Evolutionary conservation across 2,329 filamentous ascomycete species (phyloP).

Genomic region (Pseudogymnoascus sp.): DNA sequence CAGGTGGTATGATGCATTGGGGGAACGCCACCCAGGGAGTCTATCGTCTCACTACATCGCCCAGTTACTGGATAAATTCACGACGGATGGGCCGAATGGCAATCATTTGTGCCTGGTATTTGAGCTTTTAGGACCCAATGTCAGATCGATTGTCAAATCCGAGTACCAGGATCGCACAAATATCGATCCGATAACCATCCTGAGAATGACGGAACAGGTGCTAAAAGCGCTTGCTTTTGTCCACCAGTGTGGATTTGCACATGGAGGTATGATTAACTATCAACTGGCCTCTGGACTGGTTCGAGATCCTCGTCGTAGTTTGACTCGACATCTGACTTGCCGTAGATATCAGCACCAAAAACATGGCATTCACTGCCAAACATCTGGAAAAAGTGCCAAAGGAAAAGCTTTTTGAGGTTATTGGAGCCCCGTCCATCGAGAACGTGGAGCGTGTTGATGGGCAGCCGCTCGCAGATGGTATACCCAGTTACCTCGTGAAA

Average conservation of each 20-base stretch:
- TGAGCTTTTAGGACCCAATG: constrained; percentile 26
- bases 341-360: constrained; percentile 24
- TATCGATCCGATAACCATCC: constrained; percentile 20
- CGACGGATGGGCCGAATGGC: constrained; percentile 28
- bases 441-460: constrained; percentile 1
- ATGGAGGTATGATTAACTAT: constrained; percentile 24
- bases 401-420: constrained; percentile 13
- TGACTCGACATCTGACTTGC: constrained; percentile 11
- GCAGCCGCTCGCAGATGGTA: constrained; percentile 2
- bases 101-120: constrained; percentile 28
- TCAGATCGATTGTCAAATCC: constrained; percentile 21
- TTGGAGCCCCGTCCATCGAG: constrained; percentile 1
- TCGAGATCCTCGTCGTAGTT: background rate
- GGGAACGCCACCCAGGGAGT: constrained; percentile 10
- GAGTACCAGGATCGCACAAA: constrained; percentile 17
- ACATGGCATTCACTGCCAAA: constrained; percentile 22
- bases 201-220: constrained; percentile 25
- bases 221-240: constrained; percentile 23
- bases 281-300: background rate
- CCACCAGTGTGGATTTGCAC: constrained; percentile 23
- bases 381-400: constrained; percentile 12
- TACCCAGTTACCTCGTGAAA: constrained; percentile 16
- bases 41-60: constrained; percentile 22
- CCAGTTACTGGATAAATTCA: constrained; percentile 26
- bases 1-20: background rate